Evolutionary conservation across 176 grass and related monocot species (phyloP), one percentile per base, ranked within the genome.

Genomic region (Musa itinerans): DNA sequence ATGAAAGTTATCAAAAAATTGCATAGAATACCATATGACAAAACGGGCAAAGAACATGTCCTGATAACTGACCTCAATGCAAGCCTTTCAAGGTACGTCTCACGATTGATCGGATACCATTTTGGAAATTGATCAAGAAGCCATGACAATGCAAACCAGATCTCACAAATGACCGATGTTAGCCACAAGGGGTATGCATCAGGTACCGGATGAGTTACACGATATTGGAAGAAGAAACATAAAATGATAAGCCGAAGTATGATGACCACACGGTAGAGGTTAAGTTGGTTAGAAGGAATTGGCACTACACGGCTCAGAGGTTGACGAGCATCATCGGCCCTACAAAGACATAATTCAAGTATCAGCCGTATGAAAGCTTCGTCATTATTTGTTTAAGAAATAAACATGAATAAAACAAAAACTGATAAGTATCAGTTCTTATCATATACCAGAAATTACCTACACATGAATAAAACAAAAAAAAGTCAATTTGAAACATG

Each of bases 121-220:
- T 92, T 92, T 21, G 89, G 93, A 73, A 96, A 96, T 75, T 92
- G 93, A 85, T 96, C 93, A 16, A 96, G 85, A 82, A 96, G 88
- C 93, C 89, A 96, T 83, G 93, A 96, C 55, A 90, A 74, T 19
- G 93, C 93, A 88, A 92, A 96, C 93, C 93, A 96, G 72, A 96
- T 83, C 65, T 96, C 93, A 63, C 93, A 96, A 72, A 96, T 96
- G 15, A 96, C 93, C 71, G 93, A 96, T 58, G 89, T 87, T 68
- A 96, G 86, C 93, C 93, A 96, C 65, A 96, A 78, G 54, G 83
- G 87, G 80, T 90, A 92, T 26, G 93, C 93, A 89, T 96, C 93
- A 9, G 12, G 16, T 25, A 96, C 93, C 70, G 93, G 87, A 85
- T 96, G 87, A 84, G 90, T 86, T 64, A 92, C 56, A 81, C 93